Conservation (phyloP, 768 basidiomycete genomes). For the Pleurotus tuber-regium region DNA sequence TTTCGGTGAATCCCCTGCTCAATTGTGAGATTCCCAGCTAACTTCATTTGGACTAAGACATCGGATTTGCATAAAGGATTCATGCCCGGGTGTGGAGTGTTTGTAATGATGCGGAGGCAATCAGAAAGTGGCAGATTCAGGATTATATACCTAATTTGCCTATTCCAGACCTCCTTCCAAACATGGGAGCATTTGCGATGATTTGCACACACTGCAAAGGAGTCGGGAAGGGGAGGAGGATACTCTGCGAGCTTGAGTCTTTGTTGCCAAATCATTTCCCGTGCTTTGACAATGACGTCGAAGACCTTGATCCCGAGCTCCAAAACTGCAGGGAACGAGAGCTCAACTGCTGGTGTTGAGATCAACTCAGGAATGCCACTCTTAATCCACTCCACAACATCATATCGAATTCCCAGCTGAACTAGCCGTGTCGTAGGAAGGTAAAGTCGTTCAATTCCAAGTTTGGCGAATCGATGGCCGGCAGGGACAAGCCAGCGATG, state of each 20-base stretch:
- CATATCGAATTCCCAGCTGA: not conserved
- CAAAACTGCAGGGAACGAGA: not conserved
- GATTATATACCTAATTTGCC: too few species aligned
- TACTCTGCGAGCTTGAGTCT: not conserved
- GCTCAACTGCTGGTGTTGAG: too few species aligned
- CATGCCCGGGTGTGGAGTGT: not conserved
- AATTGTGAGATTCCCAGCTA: not conserved
- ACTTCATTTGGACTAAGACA: not conserved
- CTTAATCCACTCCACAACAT: not conserved
- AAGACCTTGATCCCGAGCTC: not conserved
- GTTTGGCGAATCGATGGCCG: not conserved
- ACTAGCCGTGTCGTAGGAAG: not conserved
- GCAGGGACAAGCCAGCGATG: not conserved
- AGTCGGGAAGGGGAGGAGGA: not conserved
- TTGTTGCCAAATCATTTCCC: not conserved
- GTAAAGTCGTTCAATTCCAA: not conserved
- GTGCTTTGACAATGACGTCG: not conserved
- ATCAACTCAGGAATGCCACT: not conserved
- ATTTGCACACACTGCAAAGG: not conserved
- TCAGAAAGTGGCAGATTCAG: not conserved
- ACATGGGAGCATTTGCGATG: too few species aligned
- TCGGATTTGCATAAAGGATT: not conserved
- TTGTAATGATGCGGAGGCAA: not conserved
- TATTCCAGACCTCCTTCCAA: not conserved
- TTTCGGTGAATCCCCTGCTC: not conserved